Conservation (phyloP, 495 filamentous ascomycete species). For the Margaritispora aquatica region DNA sequence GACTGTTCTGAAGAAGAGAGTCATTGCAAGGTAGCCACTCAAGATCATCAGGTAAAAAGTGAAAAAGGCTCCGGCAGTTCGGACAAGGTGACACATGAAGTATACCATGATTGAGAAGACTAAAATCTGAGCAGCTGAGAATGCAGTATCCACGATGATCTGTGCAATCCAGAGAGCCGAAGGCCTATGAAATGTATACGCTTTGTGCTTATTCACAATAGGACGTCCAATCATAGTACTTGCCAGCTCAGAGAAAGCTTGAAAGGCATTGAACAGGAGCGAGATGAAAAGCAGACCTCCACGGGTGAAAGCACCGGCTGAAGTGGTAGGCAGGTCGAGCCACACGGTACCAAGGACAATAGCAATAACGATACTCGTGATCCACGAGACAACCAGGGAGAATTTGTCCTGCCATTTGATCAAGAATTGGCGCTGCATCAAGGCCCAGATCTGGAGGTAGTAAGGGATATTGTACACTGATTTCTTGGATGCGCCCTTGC, state of each 20-base stretch:
- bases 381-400: conserved; percentile 66
- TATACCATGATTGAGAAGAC: conserved; percentile 74
- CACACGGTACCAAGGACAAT: conserved; percentile 76
- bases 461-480: conserved; percentile 80
- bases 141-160: conserved; percentile 67
- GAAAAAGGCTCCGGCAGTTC: conserved; percentile 76
- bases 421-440: conserved; percentile 76
- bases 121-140: conserved; percentile 61
- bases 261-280: conserved; percentile 73
- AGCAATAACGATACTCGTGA: conserved; percentile 67
- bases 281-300: conserved; percentile 62
- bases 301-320: conserved; percentile 51
- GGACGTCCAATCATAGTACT: conserved; percentile 62
- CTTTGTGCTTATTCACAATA: conserved; percentile 77
- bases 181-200: conserved; percentile 79
- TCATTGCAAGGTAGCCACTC: conserved; percentile 66
- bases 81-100: conserved; percentile 64
- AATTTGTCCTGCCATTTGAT: conserved; percentile 84
- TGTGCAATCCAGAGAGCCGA: conserved; percentile 73
- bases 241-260: conserved; percentile 72
- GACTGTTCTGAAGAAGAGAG: conserved; percentile 71
- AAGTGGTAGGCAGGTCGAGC: conserved; percentile 58
- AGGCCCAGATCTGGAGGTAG: conserved; percentile 70
- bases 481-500: conserved; percentile 54
- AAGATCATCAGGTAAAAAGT: conserved; percentile 49